Evolutionary conservation across 2,329 filamentous ascomycete species (phyloP).

Genomic region (Clonostachys byssicola): DNA sequence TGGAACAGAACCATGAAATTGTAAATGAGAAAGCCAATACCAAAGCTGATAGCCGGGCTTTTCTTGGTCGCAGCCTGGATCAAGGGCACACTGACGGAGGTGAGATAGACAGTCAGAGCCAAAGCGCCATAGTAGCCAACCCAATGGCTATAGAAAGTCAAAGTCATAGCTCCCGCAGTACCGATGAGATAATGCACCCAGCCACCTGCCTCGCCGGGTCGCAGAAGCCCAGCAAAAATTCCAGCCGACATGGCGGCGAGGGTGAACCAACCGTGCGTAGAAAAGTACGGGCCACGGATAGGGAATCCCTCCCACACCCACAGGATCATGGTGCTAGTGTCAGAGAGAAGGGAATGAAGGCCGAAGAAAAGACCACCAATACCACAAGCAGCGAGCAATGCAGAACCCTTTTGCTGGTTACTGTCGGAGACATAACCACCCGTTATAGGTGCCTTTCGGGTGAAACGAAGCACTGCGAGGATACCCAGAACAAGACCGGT

Average conservation of each 20-base stretch:
- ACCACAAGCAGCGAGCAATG: conserved; percentile 68
- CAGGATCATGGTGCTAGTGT: conserved; percentile 97
- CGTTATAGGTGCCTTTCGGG: conserved; percentile 55
- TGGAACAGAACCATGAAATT: conserved; percentile 96
- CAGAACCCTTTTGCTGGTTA: conserved; percentile 57
- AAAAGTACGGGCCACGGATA: conserved; percentile 79
- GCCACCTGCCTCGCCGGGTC: conserved; percentile 65
- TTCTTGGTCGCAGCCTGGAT: conserved; percentile 73
- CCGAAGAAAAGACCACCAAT: conserved; percentile 83
- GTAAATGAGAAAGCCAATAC: conserved; percentile 84
- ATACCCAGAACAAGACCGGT: conserved; percentile 73
- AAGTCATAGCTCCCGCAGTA: conserved; percentile 71
- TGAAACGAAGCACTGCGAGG: conserved; percentile 72
- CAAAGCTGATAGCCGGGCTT: conserved; percentile 76
- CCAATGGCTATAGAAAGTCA: conserved; percentile 81
- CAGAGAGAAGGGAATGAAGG: conserved; percentile 87
- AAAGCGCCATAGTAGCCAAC: conserved; percentile 84
- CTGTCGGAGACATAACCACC: conserved; percentile 24
- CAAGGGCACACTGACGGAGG: conserved; percentile 72
- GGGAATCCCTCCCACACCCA: conserved; percentile 99
- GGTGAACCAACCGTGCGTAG: conserved; percentile 85
- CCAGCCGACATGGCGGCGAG: conserved; percentile 84
- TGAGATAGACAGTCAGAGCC: conserved; percentile 71
- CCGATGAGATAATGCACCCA: conserved; percentile 79
- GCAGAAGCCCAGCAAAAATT: conserved; percentile 69